Base-by-base conservation (phyloP, 2,329 filamentous ascomycete species). In the Diplodia corticola region DNA sequence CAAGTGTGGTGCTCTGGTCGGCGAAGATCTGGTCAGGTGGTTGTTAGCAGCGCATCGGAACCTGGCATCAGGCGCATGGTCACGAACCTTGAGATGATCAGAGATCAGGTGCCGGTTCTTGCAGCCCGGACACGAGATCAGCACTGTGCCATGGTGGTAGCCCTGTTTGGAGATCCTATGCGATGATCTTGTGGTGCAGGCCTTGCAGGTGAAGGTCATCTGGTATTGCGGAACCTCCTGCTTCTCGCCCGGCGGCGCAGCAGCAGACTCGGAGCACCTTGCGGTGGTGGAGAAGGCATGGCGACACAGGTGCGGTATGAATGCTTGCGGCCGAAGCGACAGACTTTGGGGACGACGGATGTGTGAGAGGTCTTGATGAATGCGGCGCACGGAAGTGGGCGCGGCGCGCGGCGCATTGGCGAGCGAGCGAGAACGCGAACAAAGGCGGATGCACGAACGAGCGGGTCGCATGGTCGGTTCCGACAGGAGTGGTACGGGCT, bases 121-220 rank as follows among this genome's bases (percentile, higher is more conserved):
- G 79, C 95, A 99, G 3, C 83, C 82, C 0, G 95, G 94, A 76
- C 95, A 99, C 37, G 90, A 89, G 70, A 98, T 93, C 66, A 99
- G 83, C 4, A 95, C 90, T 1, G 92, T 94, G 40, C 95, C 95
- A 69, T 89, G 84, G 79, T 98, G 93, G 76, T 99, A 99, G 35
- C 92, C 95, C 75, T 98, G 95, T 79, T 98, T 97, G 33, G 92
- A 92, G 72, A 99, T 84, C 60, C 86, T 86, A 80, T 99, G 96
- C 13, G 88, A 85, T n/a, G 92, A 96, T 67, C 93, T 89, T 40
- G 86, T 81, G 53, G 84, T 82, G 80, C 95, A 99, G 35, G 91
- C 92, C 67, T 91, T 89, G 85, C 95, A 99, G 71, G 95, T 99
- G 77, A 99, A 97, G 59, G 89, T 91, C 70, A 99, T 84, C 71